Base-by-base conservation (phyloP, 1,284 basidiomycete species). In the Leccinum subfulvum region DNA sequence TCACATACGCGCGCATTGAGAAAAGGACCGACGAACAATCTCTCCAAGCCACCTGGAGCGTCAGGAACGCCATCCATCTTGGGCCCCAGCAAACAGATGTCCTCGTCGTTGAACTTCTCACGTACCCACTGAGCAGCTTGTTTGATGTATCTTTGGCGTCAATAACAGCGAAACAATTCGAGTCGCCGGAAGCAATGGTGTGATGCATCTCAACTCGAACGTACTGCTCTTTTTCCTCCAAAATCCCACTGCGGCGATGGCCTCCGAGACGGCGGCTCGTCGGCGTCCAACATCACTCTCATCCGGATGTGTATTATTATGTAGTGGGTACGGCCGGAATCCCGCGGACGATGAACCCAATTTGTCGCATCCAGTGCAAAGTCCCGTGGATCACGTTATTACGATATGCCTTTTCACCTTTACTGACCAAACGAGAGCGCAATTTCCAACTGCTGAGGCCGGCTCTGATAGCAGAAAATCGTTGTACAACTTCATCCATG, bases 161-260 rank as follows among this genome's bases (percentile, higher is more conserved):
- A 6, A 23, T 23, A 49, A 11, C 11, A 28, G 26, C 9, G 14
- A 28, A 52, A 28, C 13, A 13, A 26, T 8, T 2, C 37, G 37
- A 16, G 26, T 39, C 11, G 33, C 11, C 16, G 10, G 14, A 13
- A 60, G 23, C 23, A 14, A n/a, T 8, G 39, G 8, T 41, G 39
- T 7, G 8, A 41, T 8, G 16, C 8, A 41, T n/a, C 39, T 41
- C 16, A 41, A 16, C 8, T 41, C 26, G 3, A 39, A 78, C 82
- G 62, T 52, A 90, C 89, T 81, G 79, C 77, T 98, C 98, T 56
- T 91, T 80, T n/a, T 91, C 81, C 93, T 23, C 23, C 95, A 97
- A 72, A 98, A 97, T 0, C 95, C 94, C 3, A 97, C 95, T 79
- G 96, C 96, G 59, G 82, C 83, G 64, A 98, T 97, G 8, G 91